phyloP scores from a whole-genome alignment of 148 eudicot genomes.

The Chenopodium suecicum region DNA sequence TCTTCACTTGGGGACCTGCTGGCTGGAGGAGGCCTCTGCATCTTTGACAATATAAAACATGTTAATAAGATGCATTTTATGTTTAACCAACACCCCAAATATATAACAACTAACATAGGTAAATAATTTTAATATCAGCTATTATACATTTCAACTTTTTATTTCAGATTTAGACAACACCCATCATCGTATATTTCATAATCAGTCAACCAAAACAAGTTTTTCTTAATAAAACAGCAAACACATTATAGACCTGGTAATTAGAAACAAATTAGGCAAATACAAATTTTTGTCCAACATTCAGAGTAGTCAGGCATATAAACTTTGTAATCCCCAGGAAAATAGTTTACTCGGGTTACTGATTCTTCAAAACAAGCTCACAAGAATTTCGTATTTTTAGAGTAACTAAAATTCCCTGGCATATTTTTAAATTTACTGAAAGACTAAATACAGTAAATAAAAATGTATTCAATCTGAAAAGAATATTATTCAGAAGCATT shows the following conservation, averaged over 20 bases:
- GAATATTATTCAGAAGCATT: no score
- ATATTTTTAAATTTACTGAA: not conserved
- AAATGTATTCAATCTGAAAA: no score
- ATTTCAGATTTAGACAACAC: not conserved
- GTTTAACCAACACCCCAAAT: not conserved
- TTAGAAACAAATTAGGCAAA: no score
- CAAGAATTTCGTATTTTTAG: not conserved
- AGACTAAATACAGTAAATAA: no score
- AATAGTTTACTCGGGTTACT: not conserved
- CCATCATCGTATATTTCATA: not conserved
- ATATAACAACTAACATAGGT: not conserved
- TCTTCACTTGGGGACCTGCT: slow-evolving; percentile 35
- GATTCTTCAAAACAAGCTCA: no score
- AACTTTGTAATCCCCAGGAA: not conserved
- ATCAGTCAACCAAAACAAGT: not conserved
- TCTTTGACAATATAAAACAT: not conserved
- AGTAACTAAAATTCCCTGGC: not conserved
- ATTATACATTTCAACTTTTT: no score
- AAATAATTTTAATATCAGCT: no score
- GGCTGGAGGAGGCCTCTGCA: slow-evolving; percentile 19
- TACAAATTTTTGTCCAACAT: not conserved
- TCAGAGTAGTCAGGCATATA: not conserved
- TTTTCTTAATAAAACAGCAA: no score
- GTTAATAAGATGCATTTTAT: not conserved
- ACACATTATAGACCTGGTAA: not conserved